phyloP scores from a whole-genome alignment of 768 basidiomycete species.

The Hypholoma fasciculare region DNA sequence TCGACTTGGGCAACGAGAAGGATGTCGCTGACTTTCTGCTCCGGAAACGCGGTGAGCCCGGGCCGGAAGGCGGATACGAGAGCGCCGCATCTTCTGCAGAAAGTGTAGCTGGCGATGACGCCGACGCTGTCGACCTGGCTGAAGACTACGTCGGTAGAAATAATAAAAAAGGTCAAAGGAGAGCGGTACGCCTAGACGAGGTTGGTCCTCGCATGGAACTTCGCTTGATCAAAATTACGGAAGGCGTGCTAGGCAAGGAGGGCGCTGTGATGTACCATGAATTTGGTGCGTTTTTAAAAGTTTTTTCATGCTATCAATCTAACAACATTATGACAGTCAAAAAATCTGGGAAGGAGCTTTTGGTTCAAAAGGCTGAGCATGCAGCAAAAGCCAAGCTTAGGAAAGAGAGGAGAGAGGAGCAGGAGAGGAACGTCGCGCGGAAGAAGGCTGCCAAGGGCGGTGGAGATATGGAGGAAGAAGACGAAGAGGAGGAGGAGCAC shows the following conservation, averaged over 20 bases:
- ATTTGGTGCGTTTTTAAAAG: conserved; percentile 64
- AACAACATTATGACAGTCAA: conserved; percentile 59
- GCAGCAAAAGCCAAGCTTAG: conserved; percentile 74
- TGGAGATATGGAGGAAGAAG: conserved; percentile 16
- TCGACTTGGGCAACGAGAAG: conserved; percentile 86
- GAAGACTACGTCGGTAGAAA: conserved; percentile 95
- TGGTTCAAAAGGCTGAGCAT: conserved; percentile 69
- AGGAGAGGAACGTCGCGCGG: conserved; percentile 85
- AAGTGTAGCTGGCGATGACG: conserved; percentile 85
- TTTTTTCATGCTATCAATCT: conserved; percentile 1
- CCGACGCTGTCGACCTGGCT: conserved; percentile 79
- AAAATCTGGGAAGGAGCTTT: conserved; percentile 79
- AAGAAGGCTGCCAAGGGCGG: conserved; percentile 58
- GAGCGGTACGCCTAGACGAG: conserved; percentile 91
- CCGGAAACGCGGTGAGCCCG: conserved; percentile 60
- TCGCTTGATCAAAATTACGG: conserved; percentile 88
- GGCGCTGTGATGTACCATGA: conserved; percentile 93
- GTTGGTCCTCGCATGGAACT: conserved; percentile 96
- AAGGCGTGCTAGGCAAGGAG: conserved; percentile 92
- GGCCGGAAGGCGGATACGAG: conserved; percentile 74
- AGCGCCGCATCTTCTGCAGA: conserved; percentile 79
- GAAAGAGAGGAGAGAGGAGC: conserved; percentile 82
- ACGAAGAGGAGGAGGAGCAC: conserved; percentile 29
- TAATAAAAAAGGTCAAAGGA: conserved; percentile 87
- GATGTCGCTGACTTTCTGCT: conserved; percentile 96